Percentiles rank a stretch among this genome's conserved stretches.
These are phyloP conservation scores for Phialocephala sp. DNA, from an alignment of 2,329 filamentous ascomycete genomes.

Conservation along the genomic window DNA sequence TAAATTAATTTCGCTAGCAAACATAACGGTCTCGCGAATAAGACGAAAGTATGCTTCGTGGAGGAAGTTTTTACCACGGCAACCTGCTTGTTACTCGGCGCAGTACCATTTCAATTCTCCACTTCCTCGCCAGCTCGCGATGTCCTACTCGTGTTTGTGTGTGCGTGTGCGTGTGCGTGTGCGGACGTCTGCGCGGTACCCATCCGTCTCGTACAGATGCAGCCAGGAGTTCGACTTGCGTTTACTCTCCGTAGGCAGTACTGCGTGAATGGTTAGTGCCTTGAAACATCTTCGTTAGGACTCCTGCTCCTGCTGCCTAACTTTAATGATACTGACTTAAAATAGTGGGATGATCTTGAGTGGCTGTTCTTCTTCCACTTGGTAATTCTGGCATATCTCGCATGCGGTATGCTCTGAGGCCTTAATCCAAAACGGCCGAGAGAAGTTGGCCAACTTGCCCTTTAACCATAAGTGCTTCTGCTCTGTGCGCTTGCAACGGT, in stretches of 20 bases:
- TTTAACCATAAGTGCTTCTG: no score
- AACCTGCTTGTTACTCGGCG: constrained; percentile 24
- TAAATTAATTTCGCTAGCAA: neutral
- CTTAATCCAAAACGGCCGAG: constrained; percentile 28
- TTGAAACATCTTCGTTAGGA: no score
- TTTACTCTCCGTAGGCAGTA: no score
- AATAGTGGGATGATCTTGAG: no score
- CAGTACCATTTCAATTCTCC: constrained; percentile 28
- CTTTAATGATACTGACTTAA: no score
- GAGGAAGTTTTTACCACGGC: constrained; percentile 10
- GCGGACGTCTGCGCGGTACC: constrained; percentile 26
- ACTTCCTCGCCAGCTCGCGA: constrained; percentile 25
- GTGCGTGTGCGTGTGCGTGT: constrained; percentile 20
- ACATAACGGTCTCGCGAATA: constrained; percentile 26
- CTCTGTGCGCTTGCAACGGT: no score
- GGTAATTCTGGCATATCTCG: constrained; percentile 33
- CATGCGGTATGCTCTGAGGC: constrained; percentile 30
- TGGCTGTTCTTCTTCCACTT: no score
- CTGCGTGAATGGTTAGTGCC: no score
- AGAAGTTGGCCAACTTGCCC: constrained; percentile 27
- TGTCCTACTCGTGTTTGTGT: constrained; percentile 20
- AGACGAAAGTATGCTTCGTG: constrained; percentile 25
- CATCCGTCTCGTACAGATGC: constrained; percentile 24
- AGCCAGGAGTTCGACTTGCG: constrained; percentile 26
- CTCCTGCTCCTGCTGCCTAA: no score